phyloP scores from a whole-genome alignment of 1,139 yeast genomes.

The Hemisphaericaspora xylofermentans region DNA sequence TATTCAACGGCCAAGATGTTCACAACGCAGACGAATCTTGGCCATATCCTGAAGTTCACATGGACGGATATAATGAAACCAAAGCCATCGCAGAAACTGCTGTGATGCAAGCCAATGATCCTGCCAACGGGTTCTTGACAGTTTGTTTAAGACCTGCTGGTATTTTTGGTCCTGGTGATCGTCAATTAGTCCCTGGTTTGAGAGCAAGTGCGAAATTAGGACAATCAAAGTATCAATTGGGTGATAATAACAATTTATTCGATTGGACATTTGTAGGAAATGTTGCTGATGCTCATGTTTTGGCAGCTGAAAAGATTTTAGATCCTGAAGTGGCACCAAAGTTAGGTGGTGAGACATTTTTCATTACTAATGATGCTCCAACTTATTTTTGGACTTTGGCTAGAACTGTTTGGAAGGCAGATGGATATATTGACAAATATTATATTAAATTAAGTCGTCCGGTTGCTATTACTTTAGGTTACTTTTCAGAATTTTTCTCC shows the following conservation, averaged over 20 bases:
- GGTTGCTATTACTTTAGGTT: slow-evolving; percentile 77
- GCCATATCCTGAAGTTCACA: slow-evolving; percentile 88
- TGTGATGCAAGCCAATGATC: slow-evolving; percentile 69
- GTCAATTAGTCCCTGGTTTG: slow-evolving; percentile 93
- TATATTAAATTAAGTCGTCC: slow-evolving; percentile 71
- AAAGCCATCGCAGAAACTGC: slow-evolving; percentile 88
- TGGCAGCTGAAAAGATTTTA: slow-evolving; percentile 79
- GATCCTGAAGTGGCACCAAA: slow-evolving; percentile 33
- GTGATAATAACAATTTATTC: slow-evolving; percentile 88
- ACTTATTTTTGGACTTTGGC: slow-evolving; percentile 97
- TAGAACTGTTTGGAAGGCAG: slow-evolving; percentile 95
- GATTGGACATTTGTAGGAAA: slow-evolving; percentile 99
- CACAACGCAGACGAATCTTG: slow-evolving; percentile 89
- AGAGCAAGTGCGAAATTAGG: slow-evolving; percentile 80
- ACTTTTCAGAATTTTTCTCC: slow-evolving; percentile 71
- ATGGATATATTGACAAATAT: slow-evolving; percentile 73
- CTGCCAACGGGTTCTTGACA: slow-evolving; percentile 56
- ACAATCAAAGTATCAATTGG: slow-evolving; percentile 89
- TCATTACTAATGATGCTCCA: slow-evolving; percentile 91
- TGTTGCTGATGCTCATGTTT: slow-evolving; percentile 93
- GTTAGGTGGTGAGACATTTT: slow-evolving; percentile 84
- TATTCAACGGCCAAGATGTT: slow-evolving; percentile 89
- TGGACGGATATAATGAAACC: slow-evolving; percentile 97
- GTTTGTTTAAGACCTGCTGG: slow-evolving; percentile 96
- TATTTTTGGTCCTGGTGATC: slow-evolving; percentile 97